These are phyloP conservation scores for Daldinia decipiens DNA, from an alignment of 495 filamentous ascomycete species.

Conservation along the genomic window DNA sequence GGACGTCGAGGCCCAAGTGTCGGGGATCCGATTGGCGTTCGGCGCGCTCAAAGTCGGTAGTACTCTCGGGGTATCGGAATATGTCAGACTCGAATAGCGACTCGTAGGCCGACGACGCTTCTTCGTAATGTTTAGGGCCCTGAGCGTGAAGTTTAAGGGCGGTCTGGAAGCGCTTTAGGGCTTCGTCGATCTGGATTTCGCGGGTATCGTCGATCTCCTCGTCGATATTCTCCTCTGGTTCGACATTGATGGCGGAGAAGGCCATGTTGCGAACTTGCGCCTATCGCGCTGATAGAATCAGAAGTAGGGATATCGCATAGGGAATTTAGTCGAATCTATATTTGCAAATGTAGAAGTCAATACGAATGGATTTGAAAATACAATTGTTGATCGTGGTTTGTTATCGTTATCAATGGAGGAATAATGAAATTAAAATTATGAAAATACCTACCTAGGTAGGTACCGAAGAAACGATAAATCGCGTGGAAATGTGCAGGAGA, in stretches of 20 bases:
- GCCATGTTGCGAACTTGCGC: conserved; percentile 44
- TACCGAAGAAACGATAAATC: background rate
- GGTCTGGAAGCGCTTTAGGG: conserved; percentile 91
- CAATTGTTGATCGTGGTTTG: too few species aligned
- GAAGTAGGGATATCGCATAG: conserved; percentile 18
- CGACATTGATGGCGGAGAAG: conserved; percentile 89
- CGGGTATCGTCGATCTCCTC: conserved; percentile 95
- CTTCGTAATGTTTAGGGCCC: conserved; percentile 75
- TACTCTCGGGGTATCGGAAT: conserved; percentile 86
- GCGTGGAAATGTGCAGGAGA: background rate
- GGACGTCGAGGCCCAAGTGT: conserved; percentile 49
- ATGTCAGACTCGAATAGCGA: conserved; percentile 90
- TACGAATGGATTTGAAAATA: too few species aligned
- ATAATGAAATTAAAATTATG: too few species aligned
- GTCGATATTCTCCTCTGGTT: conserved; percentile 87
- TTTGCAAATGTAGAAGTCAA: too few species aligned
- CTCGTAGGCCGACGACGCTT: conserved; percentile 85
- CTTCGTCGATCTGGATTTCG: conserved; percentile 96
- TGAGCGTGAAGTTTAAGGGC: conserved; percentile 93
- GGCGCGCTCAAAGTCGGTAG: conserved; percentile 77
- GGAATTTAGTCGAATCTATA: background rate
- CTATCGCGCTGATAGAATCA: conserved; percentile 18
- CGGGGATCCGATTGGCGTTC: conserved; percentile 66
- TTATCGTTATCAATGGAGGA: too few species aligned
- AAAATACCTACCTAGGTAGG: too few species aligned